Evolutionary conservation across 768 basidiomycete genomes (phyloP), one percentile per base, ranked within the genome.

Genomic region (Kondoa malvinella): DNA sequence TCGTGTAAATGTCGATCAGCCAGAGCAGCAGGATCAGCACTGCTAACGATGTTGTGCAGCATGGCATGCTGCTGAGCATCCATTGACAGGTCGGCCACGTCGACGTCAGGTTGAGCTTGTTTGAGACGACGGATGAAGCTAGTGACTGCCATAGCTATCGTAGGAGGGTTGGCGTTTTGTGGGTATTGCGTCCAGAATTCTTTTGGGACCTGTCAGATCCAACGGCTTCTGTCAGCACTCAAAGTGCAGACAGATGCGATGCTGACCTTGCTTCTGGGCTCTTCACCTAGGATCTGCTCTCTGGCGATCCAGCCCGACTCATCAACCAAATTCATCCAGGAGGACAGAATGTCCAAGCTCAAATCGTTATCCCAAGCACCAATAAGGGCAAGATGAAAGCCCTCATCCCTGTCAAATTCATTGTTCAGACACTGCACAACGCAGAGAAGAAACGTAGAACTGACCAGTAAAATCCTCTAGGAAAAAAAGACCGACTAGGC

Each of bases 141-240:
- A 0, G 89, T 92, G 34, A 96, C 84, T 2, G 89, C 90, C 87
- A 96, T 92, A 1, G 87, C 83, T 21, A 97, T 82, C 0, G 92
- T 97, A 0, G 92, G 92, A 0, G 92, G 92, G 76, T 97, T 97
- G 65, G 90, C 92, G 75, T 89, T 90, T 65, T 84, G 87, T 8
- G 92, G 94, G 21, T 92, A 89, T 76, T 97, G 92, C 1, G 87
- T 87, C 76, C 86, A 87, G 78, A 97, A 97, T 76, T 96, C 87
- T 57, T 78, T 69, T 4, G 92, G 92, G 4, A 95, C 90, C 87
- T 88, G 73, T n/a, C n/a, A n/a, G n/a, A n/a, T 1, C 14, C 12
- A 33, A 31, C 14, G 34, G 29, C 29, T 16, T 33, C 34, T 30
- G 32, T 21, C 57, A 32, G 2, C 15, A 32, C 31, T 40, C 14